phyloP scores from a whole-genome alignment of 108 stramenopile species.

The Discostella pseudostelligera region DNA sequence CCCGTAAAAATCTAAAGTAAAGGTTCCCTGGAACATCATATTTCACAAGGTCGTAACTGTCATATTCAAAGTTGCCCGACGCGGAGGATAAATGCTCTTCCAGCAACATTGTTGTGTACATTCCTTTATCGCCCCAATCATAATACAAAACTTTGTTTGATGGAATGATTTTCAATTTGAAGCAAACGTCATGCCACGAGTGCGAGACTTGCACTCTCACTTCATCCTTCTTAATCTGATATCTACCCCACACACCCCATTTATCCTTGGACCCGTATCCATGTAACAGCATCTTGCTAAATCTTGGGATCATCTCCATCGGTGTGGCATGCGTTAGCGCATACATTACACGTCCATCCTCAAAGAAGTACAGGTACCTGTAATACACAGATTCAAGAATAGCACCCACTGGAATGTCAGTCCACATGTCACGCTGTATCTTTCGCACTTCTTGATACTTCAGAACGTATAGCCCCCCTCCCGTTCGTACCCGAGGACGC shows the following conservation, averaged over 20 bases:
- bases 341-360: conserved; percentile 81
- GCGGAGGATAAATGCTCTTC: conserved; percentile 62
- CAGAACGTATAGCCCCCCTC: conserved; percentile 74
- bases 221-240: conserved; percentile 59
- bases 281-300: conserved; percentile 49
- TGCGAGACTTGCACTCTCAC: conserved; percentile 63
- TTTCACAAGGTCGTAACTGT: conserved; percentile 49
- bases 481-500: conserved; percentile 73
- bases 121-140: conserved; percentile 49
- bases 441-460: conserved; percentile 53
- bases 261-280: conserved; percentile 40
- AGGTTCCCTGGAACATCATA: conserved; percentile 60
- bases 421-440: conserved; percentile 87
- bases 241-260: conserved; percentile 71
- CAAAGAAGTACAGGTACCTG: conserved; percentile 77
- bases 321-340: conserved; percentile 67
- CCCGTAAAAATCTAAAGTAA: conserved; percentile 67
- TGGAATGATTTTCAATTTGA: conserved; percentile 57
- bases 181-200: conserved; percentile 58
- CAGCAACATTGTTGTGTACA: conserved; percentile 55
- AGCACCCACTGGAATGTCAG: conserved; percentile 79
- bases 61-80: conserved; percentile 57
- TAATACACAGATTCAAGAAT: conserved; percentile 76
- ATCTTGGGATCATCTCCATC: conserved; percentile 70
- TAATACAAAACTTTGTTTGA: conserved; percentile 37